Evolutionary conservation across 352 stramenopile genomes (phyloP), one percentile per base, ranked within the genome.

Genomic region (Globisporangium viniferum): DNA sequence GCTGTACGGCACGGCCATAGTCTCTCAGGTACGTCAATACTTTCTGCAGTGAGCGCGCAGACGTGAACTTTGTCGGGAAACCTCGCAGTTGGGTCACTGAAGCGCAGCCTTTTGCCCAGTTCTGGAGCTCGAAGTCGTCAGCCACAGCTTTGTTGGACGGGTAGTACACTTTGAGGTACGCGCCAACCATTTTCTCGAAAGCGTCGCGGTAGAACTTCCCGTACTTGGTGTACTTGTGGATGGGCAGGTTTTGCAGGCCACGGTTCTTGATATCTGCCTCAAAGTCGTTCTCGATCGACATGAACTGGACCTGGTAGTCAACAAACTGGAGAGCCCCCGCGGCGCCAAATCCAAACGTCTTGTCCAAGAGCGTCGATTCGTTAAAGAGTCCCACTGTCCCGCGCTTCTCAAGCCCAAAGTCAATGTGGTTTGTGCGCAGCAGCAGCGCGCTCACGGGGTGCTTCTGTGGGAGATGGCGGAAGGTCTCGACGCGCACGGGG

Each of bases 351-450:
- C 72, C 80, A 53, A 81, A 81, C 5, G 72, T 86, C 31, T 64
- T 39, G 53, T 88, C 78, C 36, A 86, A 36, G 36, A 68, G 67
- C 20, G 76, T 83, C 22, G 63, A 78, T 8, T 59, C 62, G 59
- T 81, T 82, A 51, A 84, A 76, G 62, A 88, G 71, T 64, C 79
- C 44, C 10, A 73, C 49, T 5, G 71, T 70, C 1, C 59, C 74
- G 8, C 80, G 71, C 18, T 71, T 68, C 68, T 84, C 76, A 29
- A 88, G 71, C 8, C 65, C 78, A 44, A 86, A 79, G 48, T 85
- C 78, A n/a, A 74, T 64, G 10, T 66, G 71, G 48, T 79, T 72
- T 62, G 82, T 74, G 18, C 67, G 74, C 29, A 69, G 53, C 14
- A 88, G 46, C 35, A 86, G 62, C 18, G 71, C 71, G 20, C 71